A percentile compares a stretch with the other conserved stretches of the same genome.
phyloP scores from a whole-genome alignment of 768 basidiomycete genomes.

The Imleria badia region DNA sequence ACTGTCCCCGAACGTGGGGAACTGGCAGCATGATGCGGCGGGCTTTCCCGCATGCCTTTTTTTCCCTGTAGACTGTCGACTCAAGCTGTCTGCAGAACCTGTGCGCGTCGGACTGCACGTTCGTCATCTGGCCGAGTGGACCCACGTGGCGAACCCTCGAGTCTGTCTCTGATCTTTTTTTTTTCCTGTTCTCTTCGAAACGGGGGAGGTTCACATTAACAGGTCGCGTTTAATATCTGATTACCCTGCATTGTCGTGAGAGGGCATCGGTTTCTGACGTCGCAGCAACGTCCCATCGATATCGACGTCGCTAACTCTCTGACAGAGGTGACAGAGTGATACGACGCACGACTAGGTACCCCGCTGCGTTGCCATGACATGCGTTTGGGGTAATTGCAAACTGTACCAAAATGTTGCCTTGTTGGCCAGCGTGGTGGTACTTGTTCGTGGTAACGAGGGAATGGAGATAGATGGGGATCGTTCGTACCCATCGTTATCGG shows the following conservation, averaged over 20 bases:
- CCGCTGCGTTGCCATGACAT: not conserved
- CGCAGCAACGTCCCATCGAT: not conserved
- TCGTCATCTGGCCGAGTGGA: not conserved
- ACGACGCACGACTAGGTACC: not conserved
- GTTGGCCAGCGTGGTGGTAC: not conserved
- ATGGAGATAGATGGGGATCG: not conserved
- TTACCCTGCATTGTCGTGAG: not conserved
- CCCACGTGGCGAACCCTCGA: not conserved
- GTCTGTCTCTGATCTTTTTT: not conserved
- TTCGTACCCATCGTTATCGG: constrained; percentile 12
- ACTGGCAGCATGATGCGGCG: not conserved
- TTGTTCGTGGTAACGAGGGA: constrained; percentile 11
- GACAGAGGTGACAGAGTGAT: not conserved
- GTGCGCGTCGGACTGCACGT: not conserved
- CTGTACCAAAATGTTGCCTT: not conserved
- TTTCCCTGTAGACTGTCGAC: too few relatives aligned
- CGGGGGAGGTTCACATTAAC: not conserved
- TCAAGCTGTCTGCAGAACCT: too few relatives aligned
- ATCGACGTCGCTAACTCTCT: constrained; percentile 2
- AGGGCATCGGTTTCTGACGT: not conserved
- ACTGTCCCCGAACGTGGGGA: not conserved
- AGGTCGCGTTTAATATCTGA: not conserved
- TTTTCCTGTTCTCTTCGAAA: not conserved
- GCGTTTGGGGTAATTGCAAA: constrained; percentile 22
- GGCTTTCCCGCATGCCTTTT: not conserved